Evolutionary conservation across 148 eudicot genomes (phyloP).

Genomic region (Salicornia ramosissima): DNA sequence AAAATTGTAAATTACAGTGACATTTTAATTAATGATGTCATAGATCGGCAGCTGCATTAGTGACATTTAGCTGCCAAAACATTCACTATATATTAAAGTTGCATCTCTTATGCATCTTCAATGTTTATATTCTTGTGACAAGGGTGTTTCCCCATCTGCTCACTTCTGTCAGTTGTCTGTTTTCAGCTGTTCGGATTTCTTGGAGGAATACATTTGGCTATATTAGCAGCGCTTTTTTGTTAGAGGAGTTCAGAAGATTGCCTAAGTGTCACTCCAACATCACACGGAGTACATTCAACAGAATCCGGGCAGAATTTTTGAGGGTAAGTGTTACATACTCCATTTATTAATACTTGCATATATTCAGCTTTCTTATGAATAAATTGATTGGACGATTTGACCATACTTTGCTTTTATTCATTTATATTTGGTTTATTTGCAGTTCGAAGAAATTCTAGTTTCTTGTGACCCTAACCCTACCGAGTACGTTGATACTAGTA

Average conservation of each 20-base stretch:
- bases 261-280: constrained; percentile 47
- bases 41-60: too few species aligned
- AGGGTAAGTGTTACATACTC: constrained; percentile 39
- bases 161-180: neutral
- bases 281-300: constrained; percentile 42
- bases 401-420: too few species aligned
- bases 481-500: constrained; percentile 33
- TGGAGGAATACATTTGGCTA: constrained; percentile 58
- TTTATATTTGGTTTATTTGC: constrained; percentile 9
- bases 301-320: constrained; percentile 40
- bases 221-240: constrained; percentile 48
- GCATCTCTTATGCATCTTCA: too few species aligned
- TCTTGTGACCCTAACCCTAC: constrained; percentile 65
- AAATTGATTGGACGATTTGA: too few species aligned
- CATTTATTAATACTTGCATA: too few species aligned
- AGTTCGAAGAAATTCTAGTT: constrained; percentile 50
- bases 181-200: constrained; percentile 49
- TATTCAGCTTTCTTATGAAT: too few species aligned
- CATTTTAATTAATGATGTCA: too few species aligned
- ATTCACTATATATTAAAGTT: too few species aligned
- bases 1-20: too few species aligned
- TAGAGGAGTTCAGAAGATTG: constrained; percentile 43
- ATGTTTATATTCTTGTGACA: neutral
- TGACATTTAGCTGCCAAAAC: too few species aligned
- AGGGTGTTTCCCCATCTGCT: neutral